phyloP scores from a whole-genome alignment of 129 eudicot species.

The Flaveria linearis region DNA sequence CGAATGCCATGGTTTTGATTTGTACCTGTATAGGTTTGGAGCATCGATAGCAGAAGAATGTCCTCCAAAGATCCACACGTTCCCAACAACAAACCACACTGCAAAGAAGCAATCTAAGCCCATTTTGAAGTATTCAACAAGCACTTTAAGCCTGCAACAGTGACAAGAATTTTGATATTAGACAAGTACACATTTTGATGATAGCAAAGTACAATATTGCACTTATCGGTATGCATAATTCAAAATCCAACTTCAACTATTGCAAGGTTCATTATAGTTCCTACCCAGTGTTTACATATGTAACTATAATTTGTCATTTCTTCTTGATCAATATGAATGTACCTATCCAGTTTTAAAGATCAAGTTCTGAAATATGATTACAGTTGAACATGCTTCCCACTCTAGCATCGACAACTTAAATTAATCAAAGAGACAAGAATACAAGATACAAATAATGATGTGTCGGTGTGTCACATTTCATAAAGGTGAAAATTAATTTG shows the following conservation, averaged over 20 bases:
- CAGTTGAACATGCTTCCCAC: slow-evolving; percentile 6
- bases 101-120: slow-evolving; percentile 97
- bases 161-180: slow-evolving; percentile 4
- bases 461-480: background rate
- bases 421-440: background rate
- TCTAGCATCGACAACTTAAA: background rate
- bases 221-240: background rate
- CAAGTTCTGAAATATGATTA: background rate
- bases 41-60: slow-evolving; percentile 79
- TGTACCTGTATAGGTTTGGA: slow-evolving; percentile 88
- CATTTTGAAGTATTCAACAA: slow-evolving; percentile 88
- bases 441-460: background rate
- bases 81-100: slow-evolving; percentile 97
- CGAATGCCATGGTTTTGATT: background rate
- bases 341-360: background rate
- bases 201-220: background rate
- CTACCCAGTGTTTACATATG: slow-evolving; percentile 1
- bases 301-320: background rate
- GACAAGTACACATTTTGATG: slow-evolving; percentile 1
- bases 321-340: background rate
- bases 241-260: background rate
- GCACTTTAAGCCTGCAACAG: slow-evolving; percentile 62
- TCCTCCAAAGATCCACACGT: slow-evolving; percentile 95
- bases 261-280: background rate
- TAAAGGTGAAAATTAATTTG: background rate